Conservation (phyloP, 2,329 filamentous ascomycete genomes). For the Ophiocordyceps camponoti-floridani region DNA sequence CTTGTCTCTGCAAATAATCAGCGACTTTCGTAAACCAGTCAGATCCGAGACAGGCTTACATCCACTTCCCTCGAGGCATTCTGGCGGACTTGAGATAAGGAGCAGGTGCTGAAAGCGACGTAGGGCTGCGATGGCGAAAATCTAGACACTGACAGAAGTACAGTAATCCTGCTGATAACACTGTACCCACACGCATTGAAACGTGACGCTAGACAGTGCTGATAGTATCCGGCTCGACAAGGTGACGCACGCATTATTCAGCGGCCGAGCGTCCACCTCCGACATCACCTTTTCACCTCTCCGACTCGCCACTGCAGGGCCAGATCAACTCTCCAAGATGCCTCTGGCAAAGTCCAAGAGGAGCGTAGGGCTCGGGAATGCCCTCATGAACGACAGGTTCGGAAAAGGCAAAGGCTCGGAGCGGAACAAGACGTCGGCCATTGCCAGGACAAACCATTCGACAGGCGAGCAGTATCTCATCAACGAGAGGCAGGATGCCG, state of each 20-base stretch:
- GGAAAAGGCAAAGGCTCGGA: constrained; percentile 78
- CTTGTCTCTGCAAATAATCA: constrained; percentile 41
- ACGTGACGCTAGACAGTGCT: background rate
- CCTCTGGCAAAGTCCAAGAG: constrained; percentile 79
- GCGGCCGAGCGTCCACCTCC: background rate
- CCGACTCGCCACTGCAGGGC: background rate
- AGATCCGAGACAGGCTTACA: constrained; percentile 14
- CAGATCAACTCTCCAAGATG: constrained; percentile 19
- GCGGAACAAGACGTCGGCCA: constrained; percentile 48
- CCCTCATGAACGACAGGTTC: constrained; percentile 97
- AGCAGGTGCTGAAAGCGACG: background rate
- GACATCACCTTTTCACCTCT: background rate
- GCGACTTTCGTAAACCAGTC: background rate
- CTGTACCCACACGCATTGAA: constrained; percentile 6
- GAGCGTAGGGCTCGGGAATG: constrained; percentile 84
- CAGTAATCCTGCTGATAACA: constrained; percentile 7
- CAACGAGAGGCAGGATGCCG: constrained; percentile 75
- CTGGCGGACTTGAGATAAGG: constrained; percentile 9
- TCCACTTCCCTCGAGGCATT: constrained; percentile 67
- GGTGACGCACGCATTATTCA: constrained; percentile 8
- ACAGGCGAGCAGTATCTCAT: constrained; percentile 85
- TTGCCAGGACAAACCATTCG: constrained; percentile 54
- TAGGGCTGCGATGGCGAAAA: background rate
- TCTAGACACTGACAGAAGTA: background rate
- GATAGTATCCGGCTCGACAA: background rate